phyloP scores from a whole-genome alignment of 2,329 filamentous ascomycete species.

The Fusarium brachygibbosum region DNA sequence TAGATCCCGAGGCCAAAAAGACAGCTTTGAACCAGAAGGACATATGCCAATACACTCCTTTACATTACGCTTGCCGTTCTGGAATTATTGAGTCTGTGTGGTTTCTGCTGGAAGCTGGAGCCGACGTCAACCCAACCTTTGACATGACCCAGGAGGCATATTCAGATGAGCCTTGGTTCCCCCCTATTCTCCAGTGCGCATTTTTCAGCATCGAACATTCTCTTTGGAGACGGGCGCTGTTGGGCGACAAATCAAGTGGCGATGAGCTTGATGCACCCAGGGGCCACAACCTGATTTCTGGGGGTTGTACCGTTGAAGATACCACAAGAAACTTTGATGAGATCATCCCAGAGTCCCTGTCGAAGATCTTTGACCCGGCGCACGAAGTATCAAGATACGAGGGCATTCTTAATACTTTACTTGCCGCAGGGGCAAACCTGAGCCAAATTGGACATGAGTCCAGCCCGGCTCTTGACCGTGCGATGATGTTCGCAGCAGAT shows the following conservation, averaged over 20 bases:
- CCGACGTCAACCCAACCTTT: constrained; percentile 19
- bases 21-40: constrained; percentile 29
- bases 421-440: constrained; percentile 20
- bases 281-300: not conserved
- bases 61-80: constrained; percentile 41
- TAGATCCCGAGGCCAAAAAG: not conserved
- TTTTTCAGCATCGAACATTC: constrained; percentile 28
- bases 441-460: not conserved
- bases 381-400: constrained; percentile 21
- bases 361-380: not conserved
- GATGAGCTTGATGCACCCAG: not conserved
- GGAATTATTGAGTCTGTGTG: constrained; percentile 26
- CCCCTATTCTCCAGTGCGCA: constrained; percentile 39
- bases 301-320: constrained; percentile 12
- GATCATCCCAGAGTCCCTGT: not conserved
- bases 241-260: not conserved
- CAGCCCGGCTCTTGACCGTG: constrained; percentile 10
- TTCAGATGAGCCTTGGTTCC: constrained; percentile 25
- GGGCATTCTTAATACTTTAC: constrained; percentile 28
- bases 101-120: constrained; percentile 34
- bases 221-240: constrained; percentile 22
- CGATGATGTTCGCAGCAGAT: constrained; percentile 27
- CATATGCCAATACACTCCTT: constrained; percentile 25
- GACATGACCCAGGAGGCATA: not conserved
- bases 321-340: not conserved